Evolutionary conservation across 1,284 basidiomycete species (phyloP), one percentile per base, ranked within the genome.

Genomic region (Fomitopsis betulina): DNA sequence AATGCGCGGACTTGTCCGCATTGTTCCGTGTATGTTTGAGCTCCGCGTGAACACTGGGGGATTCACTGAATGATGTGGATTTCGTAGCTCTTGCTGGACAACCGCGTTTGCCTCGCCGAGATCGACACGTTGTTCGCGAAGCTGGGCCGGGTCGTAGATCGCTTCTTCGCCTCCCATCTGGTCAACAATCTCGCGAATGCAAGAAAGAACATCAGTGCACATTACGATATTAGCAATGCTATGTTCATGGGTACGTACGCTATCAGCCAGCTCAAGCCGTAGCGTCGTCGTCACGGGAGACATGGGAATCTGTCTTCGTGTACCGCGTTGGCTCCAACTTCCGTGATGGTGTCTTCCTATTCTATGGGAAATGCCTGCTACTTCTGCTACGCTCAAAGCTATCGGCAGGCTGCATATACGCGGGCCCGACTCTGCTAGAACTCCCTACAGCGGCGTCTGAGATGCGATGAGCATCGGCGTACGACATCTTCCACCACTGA

Each of bases 1-100:
- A 85, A 60, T 85, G 84, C 53, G 79, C 84, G 50, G 84, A 90
- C 64, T 75, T 89, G 32, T 87, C 89, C 72, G 75, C 80, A 66
- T 84, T 84, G 59, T 72, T 74, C 56, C 47, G 60, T 35, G 72
- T 73, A 56, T 53, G 69, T 62, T 3, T 15, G 6, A 10, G 17
- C 19, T 27, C 17, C 27, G n/a, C 35, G 8, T 37, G 10, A 49
- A 17, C 25, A 33, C 8, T 32, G 19, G 7, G 21, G 32, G 21
- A 43, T 17, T 12, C 10, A 2, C 37, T 40, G 13, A 40, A 35
- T 23, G 9, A 19, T 23, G 30, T n/a, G 3, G n/a, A 21, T 17
- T 32, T 37, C 25, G n/a, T 50, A 89, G 86, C 79, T 90, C 56
- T 89, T 91, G 68, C 79, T 91, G 54, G 74, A 78, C 49, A 91